phyloP scores from a whole-genome alignment of 805 yeast genomes.

The Wickerhamomyces chaumierensis region DNA sequence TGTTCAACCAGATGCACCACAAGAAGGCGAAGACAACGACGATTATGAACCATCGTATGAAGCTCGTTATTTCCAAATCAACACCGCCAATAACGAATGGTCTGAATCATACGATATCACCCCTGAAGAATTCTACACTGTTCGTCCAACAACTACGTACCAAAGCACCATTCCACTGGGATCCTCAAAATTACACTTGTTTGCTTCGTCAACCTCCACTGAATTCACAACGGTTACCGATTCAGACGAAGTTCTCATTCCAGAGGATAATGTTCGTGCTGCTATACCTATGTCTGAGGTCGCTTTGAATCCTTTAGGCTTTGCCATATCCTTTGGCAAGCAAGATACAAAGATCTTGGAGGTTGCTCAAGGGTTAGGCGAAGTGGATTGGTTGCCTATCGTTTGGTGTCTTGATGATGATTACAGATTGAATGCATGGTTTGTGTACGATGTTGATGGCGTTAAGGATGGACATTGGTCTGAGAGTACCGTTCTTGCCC shows the following conservation, averaged over 20 bases:
- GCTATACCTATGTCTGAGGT: constrained; percentile 60
- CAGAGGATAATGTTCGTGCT: constrained; percentile 65
- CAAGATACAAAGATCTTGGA: constrained; percentile 25
- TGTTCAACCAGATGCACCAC: constrained; percentile 7
- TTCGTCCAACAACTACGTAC: constrained; percentile 38
- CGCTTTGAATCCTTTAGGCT: constrained; percentile 57
- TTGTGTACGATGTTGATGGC: constrained; percentile 46
- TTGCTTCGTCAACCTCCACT: constrained; percentile 54
- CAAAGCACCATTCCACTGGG: constrained; percentile 31
- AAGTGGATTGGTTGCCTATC: constrained; percentile 52
- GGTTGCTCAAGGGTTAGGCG: constrained; percentile 50
- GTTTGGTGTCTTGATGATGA: constrained; percentile 50
- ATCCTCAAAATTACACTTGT: constrained; percentile 25
- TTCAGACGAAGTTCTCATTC: constrained; percentile 28
- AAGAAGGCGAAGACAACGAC: constrained; percentile 10
- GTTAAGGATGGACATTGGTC: constrained; percentile 22
- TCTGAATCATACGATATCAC: constrained; percentile 31
- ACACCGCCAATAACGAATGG: not conserved
- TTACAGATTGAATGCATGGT: constrained; percentile 55
- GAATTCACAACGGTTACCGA: constrained; percentile 38
- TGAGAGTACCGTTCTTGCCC: not conserved
- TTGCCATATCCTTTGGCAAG: constrained; percentile 45
- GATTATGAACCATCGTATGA: constrained; percentile 20
- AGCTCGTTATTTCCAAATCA: constrained; percentile 16
- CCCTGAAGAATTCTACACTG: constrained; percentile 40